A percentile compares a stretch with the other conserved stretches of the same genome.
Evolutionary conservation across 1,139 yeast species (phyloP).

Genomic region (Nakaseomyces kungkrabaensis): DNA sequence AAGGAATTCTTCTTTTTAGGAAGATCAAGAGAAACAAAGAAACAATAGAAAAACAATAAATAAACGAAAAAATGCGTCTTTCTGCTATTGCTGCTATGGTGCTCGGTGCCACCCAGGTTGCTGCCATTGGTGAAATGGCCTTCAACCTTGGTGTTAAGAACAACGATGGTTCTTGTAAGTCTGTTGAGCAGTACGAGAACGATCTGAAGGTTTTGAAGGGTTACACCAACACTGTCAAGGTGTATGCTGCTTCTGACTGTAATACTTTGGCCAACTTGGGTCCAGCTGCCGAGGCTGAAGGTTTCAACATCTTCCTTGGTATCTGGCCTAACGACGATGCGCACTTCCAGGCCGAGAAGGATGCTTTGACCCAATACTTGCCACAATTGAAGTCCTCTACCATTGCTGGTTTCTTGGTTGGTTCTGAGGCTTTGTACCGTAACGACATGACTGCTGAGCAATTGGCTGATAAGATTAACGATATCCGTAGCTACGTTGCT

Average conservation of each 20-base stretch:
- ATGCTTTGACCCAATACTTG: slow-evolving; percentile 56
- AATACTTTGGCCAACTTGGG: slow-evolving; percentile 73
- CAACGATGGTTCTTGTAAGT: slow-evolving; percentile 63
- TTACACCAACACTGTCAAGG: slow-evolving; percentile 57
- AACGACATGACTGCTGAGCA: slow-evolving; percentile 61
- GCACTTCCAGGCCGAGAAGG: slow-evolving; percentile 61
- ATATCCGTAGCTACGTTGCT: slow-evolving; percentile 46
- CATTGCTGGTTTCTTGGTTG: slow-evolving; percentile 68
- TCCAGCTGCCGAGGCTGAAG: slow-evolving; percentile 73
- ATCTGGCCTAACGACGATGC: slow-evolving; percentile 83
- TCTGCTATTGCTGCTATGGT: slow-evolving; percentile 19
- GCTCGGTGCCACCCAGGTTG: slow-evolving; percentile 22
- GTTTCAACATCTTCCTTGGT: slow-evolving; percentile 68
- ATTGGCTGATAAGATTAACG: slow-evolving; percentile 53
- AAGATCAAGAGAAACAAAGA: background rate
- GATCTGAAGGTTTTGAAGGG: slow-evolving; percentile 50
- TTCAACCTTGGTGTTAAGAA: slow-evolving; percentile 74
- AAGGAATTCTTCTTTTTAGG: background rate
- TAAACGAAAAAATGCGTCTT: slow-evolving; percentile 22
- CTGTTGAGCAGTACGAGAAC: slow-evolving; percentile 50
- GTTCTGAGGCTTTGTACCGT: slow-evolving; percentile 89
- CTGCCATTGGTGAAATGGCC: slow-evolving; percentile 38
- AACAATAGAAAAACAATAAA: background rate
- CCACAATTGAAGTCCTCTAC: slow-evolving; percentile 60
- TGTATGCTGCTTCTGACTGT: slow-evolving; percentile 83